phyloP scores from a whole-genome alignment of 2,329 filamentous ascomycete species.

The Xylaria sp. region DNA sequence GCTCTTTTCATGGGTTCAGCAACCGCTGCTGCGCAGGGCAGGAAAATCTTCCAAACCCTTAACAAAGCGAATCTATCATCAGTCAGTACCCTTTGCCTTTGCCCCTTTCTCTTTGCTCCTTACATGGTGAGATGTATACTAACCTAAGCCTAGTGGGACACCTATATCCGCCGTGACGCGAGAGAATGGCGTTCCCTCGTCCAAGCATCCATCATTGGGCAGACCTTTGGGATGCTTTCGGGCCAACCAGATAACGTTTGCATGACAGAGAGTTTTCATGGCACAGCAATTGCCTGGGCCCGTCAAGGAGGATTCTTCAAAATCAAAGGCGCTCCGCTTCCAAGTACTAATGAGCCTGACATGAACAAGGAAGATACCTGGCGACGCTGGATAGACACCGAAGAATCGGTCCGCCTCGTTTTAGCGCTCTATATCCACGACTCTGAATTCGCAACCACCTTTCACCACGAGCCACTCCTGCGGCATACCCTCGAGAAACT shows the following conservation, averaged over 20 bases:
- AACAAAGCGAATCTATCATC: slow-evolving; percentile 27
- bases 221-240: slow-evolving; percentile 26
- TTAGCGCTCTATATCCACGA: slow-evolving; percentile 25
- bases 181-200: slow-evolving; percentile 27
- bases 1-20: slow-evolving; percentile 27
- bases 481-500: slow-evolving; percentile 15
- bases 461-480: slow-evolving; percentile 25
- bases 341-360: slow-evolving; percentile 8
- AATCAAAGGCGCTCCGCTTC: slow-evolving; percentile 22
- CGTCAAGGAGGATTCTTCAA: slow-evolving; percentile 27
- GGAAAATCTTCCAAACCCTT: slow-evolving; percentile 26
- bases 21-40: slow-evolving; percentile 23
- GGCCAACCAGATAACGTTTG: slow-evolving; percentile 26
- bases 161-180: slow-evolving; percentile 25
- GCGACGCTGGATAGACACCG: slow-evolving; percentile 25
- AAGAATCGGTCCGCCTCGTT: slow-evolving; percentile 26
- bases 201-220: slow-evolving; percentile 25
- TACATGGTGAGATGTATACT: not conserved
- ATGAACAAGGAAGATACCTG: slow-evolving; percentile 18
- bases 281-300: slow-evolving; percentile 25
- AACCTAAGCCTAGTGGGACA: slow-evolving; percentile 18
- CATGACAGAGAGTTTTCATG: slow-evolving; percentile 27
- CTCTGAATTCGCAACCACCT: slow-evolving; percentile 25
- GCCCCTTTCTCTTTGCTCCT: not conserved
- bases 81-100: not conserved